Base-by-base conservation (phyloP, 768 basidiomycete genomes). In the Collybia mongolica region DNA sequence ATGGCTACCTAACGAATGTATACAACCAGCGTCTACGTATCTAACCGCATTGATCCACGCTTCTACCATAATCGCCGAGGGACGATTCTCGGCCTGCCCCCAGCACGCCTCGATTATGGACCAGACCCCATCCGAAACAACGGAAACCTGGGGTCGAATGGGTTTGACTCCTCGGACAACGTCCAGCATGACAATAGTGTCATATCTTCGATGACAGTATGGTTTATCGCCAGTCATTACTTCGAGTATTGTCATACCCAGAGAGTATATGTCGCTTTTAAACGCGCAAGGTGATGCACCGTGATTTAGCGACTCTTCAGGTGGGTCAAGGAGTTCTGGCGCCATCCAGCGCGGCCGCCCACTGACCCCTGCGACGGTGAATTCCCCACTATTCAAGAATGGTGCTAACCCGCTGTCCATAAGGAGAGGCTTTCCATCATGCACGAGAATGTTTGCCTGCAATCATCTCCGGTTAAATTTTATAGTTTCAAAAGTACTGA, bases 201-300 rank as follows among this genome's bases (percentile, higher is more conserved):
- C 52, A 22, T 53, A 48, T 43, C 39, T 23, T 22, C 45, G 17
- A 20, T 53, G 36, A 35, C 46, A 17, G 40, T 24, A 53, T 2
- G 52, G 52, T 32, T 29, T 24, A 20, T 24, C 23, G 15, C 47
- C 47, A n/a, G 39, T 53, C 35, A 53, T n/a, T 6, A 53, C 52
- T 38, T 53, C 52, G 19, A 53, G 38, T 19, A 55, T 52, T 22
- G 50, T 52, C 54, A 55, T 55, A 4, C 44, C 51, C 24, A 52
- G 29, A 15, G 54, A 20, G 38, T 55, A 52, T 17, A 55, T 29
- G 18, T 55, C 54, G 18, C 38, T 39, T 18, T 32, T 7, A 5
- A 38, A 28, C 3, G 46, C 53, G 39, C 17, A 47, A 8, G 28
- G 23, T 14, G 32, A 32, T 32, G 32, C 32, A 17, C 6, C 37